These are phyloP conservation scores for Boechera divaricarpa DNA, from an alignment of 345 rosid genomes.

Conservation along the genomic window DNA sequence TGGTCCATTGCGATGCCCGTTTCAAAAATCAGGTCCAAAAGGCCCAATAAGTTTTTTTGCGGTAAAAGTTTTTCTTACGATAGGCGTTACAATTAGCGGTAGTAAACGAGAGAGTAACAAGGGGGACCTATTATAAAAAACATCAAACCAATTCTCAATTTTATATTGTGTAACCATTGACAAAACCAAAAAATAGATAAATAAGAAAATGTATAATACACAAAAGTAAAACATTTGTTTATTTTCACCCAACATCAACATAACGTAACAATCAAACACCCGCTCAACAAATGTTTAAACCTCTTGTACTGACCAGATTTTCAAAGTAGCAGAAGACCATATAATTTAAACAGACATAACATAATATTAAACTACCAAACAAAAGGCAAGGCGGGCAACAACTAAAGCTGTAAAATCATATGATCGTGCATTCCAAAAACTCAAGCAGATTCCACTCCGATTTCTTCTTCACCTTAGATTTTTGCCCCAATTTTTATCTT, in stretches of 20 bases:
- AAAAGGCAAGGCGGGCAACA: conserved; percentile 15
- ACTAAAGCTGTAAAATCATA: conserved; percentile 33
- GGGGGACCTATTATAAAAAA: too few relatives aligned
- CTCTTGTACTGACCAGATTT: not conserved
- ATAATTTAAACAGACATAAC: conserved; percentile 4
- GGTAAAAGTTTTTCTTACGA: too few relatives aligned
- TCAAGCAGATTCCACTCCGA: conserved; percentile 42
- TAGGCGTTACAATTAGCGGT: too few relatives aligned
- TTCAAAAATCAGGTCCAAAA: not conserved
- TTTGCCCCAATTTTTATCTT: conserved; percentile 3
- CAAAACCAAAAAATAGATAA: not conserved
- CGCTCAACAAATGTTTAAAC: conserved; percentile 12
- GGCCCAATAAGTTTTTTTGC: not conserved
- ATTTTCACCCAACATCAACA: not conserved
- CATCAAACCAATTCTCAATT: too few relatives aligned
- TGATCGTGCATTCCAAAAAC: conserved; percentile 41
- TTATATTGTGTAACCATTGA: not conserved
- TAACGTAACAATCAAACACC: conserved; percentile 26
- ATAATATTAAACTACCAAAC: not conserved
- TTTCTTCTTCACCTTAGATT: conserved; percentile 30
- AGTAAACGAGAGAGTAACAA: too few relatives aligned
- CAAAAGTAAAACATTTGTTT: conserved; percentile 2
- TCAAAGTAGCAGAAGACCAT: conserved; percentile 7
- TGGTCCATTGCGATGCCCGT: too few relatives aligned
- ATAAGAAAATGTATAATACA: not conserved